Base-by-base conservation (phyloP, 1,284 basidiomycete species). In the Tilletia setariae region DNA sequence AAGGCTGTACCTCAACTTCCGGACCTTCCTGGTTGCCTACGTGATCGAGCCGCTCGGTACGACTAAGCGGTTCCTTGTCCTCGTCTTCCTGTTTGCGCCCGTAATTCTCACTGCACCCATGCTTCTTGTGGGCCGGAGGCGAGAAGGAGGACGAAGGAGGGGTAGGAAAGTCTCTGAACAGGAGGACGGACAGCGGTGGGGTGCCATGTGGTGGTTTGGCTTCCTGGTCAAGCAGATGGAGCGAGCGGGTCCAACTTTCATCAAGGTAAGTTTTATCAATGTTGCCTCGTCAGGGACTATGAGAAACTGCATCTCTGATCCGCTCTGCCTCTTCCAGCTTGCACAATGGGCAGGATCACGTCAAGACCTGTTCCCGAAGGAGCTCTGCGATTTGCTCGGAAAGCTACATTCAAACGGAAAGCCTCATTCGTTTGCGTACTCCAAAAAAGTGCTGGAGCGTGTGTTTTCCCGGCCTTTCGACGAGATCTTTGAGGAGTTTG, bases 281-380 rank as follows among this genome's bases (percentile, higher is more conserved):
- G n/a, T n/a, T n/a, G n/a, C n/a, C n/a, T n/a, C n/a, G 1, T 11
- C 16, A 11, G 19, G 11, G 43, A 44, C 63, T 28, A 35, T 25
- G 23, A 64, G 8, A 8, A 25, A n/a, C 40, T 9, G 3, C 9
- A 63, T 25, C 6, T 11, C 61, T 63, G 21, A 42, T 53, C n/a
- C 28, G 35, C 11, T 9, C 15, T 28, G 3, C 21, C 21, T 53
- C 1, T 16, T 64, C 11, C 77, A 94, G 91, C 87, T 98, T 64
- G 92, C 93, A 0, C 96, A 99, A 87, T 99, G 96, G 96, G 96
- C 96, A 0, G 96, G 91, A 4, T 94, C 94, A 32, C 88, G 96
- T 66, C 90, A 91, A 61, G 96, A 99, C 83, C 85, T 99, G 4
- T 98, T 99, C 84, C 93, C 96, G 0, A 86, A 90, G n/a, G 84